Conservation (phyloP, 106 monocot species). For the Chionographis japonica region DNA sequence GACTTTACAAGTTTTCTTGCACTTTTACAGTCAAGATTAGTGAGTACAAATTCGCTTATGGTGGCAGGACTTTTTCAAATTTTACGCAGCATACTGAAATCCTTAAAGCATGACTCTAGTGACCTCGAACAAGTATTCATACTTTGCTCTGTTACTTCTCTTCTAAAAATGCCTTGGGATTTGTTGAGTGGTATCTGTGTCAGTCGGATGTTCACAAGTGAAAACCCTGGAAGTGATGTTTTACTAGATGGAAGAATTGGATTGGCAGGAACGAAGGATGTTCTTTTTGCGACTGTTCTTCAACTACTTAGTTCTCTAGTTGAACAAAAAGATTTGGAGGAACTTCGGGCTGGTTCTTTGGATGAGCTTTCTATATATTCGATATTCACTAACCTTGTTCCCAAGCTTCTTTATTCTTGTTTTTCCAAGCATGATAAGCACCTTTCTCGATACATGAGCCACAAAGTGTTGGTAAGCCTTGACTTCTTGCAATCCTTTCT, state of each 20-base stretch:
- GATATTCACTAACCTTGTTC: slow-evolving; percentile 36
- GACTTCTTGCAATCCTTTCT: neutral
- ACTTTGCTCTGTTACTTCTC: slow-evolving; percentile 25
- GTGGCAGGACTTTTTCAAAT: slow-evolving; percentile 37
- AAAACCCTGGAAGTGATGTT: slow-evolving; percentile 3
- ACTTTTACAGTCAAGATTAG: slow-evolving; percentile 22
- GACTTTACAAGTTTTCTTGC: slow-evolving; percentile 27
- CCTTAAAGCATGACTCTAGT: slow-evolving; percentile 33
- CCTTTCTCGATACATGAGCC: slow-evolving; percentile 40
- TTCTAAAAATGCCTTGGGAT: slow-evolving; percentile 54
- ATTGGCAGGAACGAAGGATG: slow-evolving; percentile 5
- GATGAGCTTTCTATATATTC: slow-evolving; percentile 18
- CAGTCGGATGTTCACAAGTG: neutral
- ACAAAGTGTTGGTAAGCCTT: slow-evolving; percentile 59
- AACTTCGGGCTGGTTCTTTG: slow-evolving; percentile 5
- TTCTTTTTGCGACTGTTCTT: slow-evolving; percentile 38
- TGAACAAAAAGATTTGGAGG: slow-evolving; percentile 23
- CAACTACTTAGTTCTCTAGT: slow-evolving; percentile 56
- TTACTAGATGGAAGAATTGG: slow-evolving; percentile 7
- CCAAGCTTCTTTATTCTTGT: slow-evolving; percentile 33
- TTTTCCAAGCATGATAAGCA: slow-evolving; percentile 19
- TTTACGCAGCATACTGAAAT: slow-evolving; percentile 49
- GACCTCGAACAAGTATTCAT: slow-evolving; percentile 36
- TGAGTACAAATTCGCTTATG: slow-evolving; percentile 15
- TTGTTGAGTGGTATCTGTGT: slow-evolving; percentile 11